A percentile compares a stretch with the other conserved stretches of the same genome.
phyloP scores from a whole-genome alignment of 208 protist genomes.

The Jaenimonas drosophilae region DNA sequence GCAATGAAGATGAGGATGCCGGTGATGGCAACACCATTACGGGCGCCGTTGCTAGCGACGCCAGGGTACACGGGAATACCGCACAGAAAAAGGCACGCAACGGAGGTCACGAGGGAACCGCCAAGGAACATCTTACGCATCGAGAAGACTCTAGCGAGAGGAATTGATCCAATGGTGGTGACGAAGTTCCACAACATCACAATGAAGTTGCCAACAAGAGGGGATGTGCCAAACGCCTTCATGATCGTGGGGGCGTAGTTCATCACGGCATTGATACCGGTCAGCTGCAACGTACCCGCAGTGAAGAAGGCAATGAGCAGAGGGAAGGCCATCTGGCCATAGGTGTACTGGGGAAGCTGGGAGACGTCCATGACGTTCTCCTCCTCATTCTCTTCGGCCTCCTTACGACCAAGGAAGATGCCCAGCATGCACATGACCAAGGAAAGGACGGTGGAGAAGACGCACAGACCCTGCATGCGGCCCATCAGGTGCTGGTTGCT shows the following conservation, averaged over 20 bases:
- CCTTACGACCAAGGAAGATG: conserved; percentile 15
- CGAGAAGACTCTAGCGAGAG: conserved; percentile 24
- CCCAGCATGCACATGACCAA: conserved; percentile 19
- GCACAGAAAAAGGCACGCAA: conserved; percentile 38
- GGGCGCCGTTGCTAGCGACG: conserved; percentile 16
- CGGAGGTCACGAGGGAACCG: conserved; percentile 15
- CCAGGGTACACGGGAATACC: conserved; percentile 46
- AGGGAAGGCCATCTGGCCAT: conserved; percentile 12
- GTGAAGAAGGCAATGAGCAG: conserved; percentile 21
- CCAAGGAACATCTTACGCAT: conserved; percentile 37
- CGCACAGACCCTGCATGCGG: conserved; percentile 30
- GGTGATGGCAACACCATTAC: conserved; percentile 24
- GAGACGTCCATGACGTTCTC: conserved; percentile 1
- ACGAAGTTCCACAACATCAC: conserved; percentile 58
- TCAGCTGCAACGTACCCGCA: conserved; percentile 37
- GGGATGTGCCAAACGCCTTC: conserved; percentile 19
- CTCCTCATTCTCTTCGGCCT: conserved; percentile 6
- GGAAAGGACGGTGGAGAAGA: conserved; percentile 15
- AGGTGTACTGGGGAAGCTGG: conserved; percentile 10
- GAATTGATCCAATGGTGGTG: conserved; percentile 29
- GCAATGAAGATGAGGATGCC: conserved; percentile 50
- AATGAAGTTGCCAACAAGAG: conserved; percentile 44
- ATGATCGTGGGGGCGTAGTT: conserved; percentile 62
- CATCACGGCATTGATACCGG: conserved; percentile 65
- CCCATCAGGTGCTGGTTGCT: conserved; percentile 14